Evolutionary conservation across 2,329 filamentous ascomycete genomes (phyloP).

Genomic region (Ustilaginoidea virens): DNA sequence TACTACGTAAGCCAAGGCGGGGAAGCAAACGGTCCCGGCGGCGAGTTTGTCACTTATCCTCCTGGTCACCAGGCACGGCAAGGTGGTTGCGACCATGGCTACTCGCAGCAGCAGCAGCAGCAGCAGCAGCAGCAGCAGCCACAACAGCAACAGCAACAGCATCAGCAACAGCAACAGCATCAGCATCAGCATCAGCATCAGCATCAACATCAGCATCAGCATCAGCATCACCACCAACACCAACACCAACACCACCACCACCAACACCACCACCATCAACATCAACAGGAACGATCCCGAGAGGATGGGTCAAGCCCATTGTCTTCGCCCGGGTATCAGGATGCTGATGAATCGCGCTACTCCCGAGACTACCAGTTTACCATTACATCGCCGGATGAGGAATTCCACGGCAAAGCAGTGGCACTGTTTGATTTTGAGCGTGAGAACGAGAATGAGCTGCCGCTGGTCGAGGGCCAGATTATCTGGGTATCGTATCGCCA

Average conservation of each 20-base stretch:
- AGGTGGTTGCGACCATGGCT: slow-evolving; percentile 29
- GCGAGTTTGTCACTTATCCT: slow-evolving; percentile 69
- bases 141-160: too few species aligned
- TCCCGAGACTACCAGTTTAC: slow-evolving; percentile 90
- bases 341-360: slow-evolving; percentile 62
- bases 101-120: slow-evolving; percentile 28
- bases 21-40: slow-evolving; percentile 61
- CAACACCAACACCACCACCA: slow-evolving; percentile 40
- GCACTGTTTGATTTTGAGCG: slow-evolving; percentile 89
- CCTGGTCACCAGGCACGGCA: slow-evolving; percentile 46
- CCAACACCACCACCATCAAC: slow-evolving; percentile 25
- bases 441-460: slow-evolving; percentile 93
- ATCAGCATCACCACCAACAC: slow-evolving; percentile 53
- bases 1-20: slow-evolving; percentile 58
- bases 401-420: slow-evolving; percentile 93
- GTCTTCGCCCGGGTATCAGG: slow-evolving; percentile 41
- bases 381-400: slow-evolving; percentile 87
- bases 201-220: too few species aligned
- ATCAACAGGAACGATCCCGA: slow-evolving; percentile 38
- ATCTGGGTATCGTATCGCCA: slow-evolving; percentile 94
- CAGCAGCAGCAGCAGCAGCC: slow-evolving; percentile 34
- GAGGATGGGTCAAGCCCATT: slow-evolving; percentile 32
- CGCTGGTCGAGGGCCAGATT: slow-evolving; percentile 83
- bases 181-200: too few species aligned
- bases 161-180: too few species aligned